phyloP scores from a whole-genome alignment of 2,329 filamentous ascomycete species.

The Fusarium illudens region DNA sequence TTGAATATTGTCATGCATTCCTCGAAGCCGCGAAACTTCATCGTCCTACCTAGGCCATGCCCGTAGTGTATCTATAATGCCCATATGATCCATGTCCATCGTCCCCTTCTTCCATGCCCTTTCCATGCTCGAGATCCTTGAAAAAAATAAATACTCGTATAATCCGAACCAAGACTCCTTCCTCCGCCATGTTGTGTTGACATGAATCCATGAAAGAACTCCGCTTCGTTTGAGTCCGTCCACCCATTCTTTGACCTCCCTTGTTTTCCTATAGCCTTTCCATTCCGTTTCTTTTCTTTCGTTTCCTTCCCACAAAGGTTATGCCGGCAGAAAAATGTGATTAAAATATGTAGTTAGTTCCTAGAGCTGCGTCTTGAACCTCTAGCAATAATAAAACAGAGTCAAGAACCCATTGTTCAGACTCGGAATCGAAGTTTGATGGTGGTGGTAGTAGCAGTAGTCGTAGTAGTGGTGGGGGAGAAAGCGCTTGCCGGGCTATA shows the following conservation, averaged over 20 bases:
- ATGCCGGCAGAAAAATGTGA: not conserved
- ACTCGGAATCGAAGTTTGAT: constrained; percentile 16
- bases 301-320: not conserved
- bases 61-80: constrained; percentile 31
- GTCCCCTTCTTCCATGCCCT: not conserved
- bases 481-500: not conserved
- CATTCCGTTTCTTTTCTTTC: not conserved
- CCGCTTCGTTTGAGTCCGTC: constrained; percentile 8
- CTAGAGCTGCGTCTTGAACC: constrained; percentile 2
- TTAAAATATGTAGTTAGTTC: constrained; percentile 3
- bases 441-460: not conserved
- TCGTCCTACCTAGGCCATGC: constrained; percentile 22
- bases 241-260: not conserved
- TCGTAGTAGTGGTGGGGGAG: not conserved
- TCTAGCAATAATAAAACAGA: constrained; percentile 13
- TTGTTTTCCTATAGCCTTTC: not conserved
- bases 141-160: constrained; percentile 9
- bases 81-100: constrained; percentile 14
- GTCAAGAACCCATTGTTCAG: not conserved
- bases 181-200: constrained; percentile 1
- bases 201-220: constrained; percentile 12
- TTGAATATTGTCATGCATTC: constrained; percentile 18
- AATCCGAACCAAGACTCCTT: constrained; percentile 3
- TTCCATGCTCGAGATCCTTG: not conserved
- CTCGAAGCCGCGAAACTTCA: constrained; percentile 33